Conservation (phyloP, 305 asterid genomes). For the Fraxinus velutina region DNA sequence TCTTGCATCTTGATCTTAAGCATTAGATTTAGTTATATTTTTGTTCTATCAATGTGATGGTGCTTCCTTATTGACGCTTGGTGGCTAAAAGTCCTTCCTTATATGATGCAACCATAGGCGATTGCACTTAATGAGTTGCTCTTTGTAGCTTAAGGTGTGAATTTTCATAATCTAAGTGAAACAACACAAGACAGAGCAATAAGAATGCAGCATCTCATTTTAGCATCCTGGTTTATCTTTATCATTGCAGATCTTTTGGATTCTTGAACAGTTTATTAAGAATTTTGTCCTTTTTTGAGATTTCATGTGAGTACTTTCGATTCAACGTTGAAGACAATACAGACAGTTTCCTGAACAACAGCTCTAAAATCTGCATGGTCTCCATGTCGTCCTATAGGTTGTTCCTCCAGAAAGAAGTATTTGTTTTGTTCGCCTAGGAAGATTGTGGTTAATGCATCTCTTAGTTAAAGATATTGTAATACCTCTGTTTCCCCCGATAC, state of each 20-base stretch:
- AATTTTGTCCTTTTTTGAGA: neutral
- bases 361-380: neutral
- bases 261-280: neutral
- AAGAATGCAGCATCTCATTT: neutral
- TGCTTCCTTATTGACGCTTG: neutral
- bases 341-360: neutral
- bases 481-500: neutral
- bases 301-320: neutral
- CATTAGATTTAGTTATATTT: neutral
- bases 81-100: neutral
- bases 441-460: neutral
- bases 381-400: neutral
- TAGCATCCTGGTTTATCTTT: neutral
- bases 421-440: neutral
- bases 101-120: neutral
- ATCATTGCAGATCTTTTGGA: neutral
- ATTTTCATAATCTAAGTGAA: neutral
- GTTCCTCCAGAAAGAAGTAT: neutral
- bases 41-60: neutral
- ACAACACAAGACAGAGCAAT: neutral
- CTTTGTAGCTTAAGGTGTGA: neutral
- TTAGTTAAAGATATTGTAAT: no score
- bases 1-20: neutral
- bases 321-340: neutral
- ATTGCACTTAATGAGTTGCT: neutral